Percentiles rank a stretch among this genome's conserved stretches.
Evolutionary conservation across 305 asterid genomes (phyloP).

Genomic region (Plantago rigida): DNA sequence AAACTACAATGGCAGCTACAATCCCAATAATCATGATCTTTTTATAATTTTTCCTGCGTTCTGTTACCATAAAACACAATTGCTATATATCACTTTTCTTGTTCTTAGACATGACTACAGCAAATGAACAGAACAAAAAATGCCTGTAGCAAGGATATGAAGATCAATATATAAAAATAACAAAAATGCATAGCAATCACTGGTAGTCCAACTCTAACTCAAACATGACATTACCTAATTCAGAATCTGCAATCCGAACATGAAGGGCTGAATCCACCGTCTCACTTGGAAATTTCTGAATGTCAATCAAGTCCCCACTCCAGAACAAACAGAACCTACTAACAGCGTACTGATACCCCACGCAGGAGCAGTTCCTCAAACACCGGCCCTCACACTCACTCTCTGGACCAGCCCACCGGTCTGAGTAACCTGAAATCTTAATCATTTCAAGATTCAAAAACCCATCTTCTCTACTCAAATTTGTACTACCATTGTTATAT

Average conservation of each 20-base stretch:
- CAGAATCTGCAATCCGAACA: conserved; percentile 6
- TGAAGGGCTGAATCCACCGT: conserved; percentile 25
- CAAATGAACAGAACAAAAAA: background rate
- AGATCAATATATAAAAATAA: background rate
- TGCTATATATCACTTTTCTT: background rate
- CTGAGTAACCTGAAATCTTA: conserved; percentile 39
- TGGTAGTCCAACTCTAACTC: background rate
- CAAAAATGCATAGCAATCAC: conserved; percentile 1
- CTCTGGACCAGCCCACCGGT: conserved; percentile 25
- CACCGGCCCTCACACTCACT: conserved; percentile 35
- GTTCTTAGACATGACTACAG: background rate
- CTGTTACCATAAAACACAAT: background rate
- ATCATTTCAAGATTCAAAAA: conserved; percentile 28
- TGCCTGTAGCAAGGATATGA: background rate
- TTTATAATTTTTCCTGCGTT: background rate
- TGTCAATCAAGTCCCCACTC: conserved; percentile 32
- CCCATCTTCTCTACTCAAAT: conserved; percentile 33
- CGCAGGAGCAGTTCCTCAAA: conserved; percentile 39
- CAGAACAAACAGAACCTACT: conserved; percentile 45
- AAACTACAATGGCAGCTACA: background rate
- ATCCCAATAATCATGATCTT: background rate
- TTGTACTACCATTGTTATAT: conserved; percentile 16
- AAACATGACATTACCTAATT: background rate
- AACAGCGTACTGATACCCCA: conserved; percentile 35
- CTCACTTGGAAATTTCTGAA: conserved; percentile 30